These are phyloP conservation scores for Trifolium pratense DNA, from an alignment of 306 rosid genomes.

Conservation along the genomic window DNA sequence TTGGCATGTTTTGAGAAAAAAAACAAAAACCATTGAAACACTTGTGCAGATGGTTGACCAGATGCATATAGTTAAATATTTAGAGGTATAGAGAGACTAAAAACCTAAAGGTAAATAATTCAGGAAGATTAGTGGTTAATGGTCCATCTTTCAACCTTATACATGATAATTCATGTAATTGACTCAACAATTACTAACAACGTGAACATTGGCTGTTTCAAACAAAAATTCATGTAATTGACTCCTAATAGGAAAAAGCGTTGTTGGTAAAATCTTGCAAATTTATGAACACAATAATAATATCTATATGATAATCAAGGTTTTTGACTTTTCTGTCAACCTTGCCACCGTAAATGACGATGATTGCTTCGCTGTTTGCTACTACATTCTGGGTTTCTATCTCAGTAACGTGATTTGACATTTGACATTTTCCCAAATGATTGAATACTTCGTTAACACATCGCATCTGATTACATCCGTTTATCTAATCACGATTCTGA, in stretches of 20 bases:
- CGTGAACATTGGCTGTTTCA: neutral
- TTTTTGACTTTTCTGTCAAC: neutral
- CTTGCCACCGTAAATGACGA: neutral
- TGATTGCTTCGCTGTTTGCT: neutral
- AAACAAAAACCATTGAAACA: neutral
- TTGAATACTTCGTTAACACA: neutral
- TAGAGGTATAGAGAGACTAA: neutral
- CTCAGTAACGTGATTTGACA: neutral
- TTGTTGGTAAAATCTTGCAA: neutral
- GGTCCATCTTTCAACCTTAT: neutral
- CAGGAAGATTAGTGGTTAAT: neutral
- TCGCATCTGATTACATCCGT: neutral
- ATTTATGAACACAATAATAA: neutral
- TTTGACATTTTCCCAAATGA: neutral
- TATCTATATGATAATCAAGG: neutral
- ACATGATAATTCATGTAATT: constrained; percentile 1
- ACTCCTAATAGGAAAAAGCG: neutral
- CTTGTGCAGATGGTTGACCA: constrained; percentile 5
- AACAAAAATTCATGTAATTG: neutral
- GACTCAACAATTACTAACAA: neutral
- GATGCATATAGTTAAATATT: constrained; percentile 1
- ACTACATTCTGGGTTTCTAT: constrained; percentile 5
- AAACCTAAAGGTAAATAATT: neutral
- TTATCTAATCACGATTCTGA: neutral
- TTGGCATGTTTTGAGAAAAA: neutral